phyloP scores from a whole-genome alignment of 257 asterid species.

The Agastache rugosa region DNA sequence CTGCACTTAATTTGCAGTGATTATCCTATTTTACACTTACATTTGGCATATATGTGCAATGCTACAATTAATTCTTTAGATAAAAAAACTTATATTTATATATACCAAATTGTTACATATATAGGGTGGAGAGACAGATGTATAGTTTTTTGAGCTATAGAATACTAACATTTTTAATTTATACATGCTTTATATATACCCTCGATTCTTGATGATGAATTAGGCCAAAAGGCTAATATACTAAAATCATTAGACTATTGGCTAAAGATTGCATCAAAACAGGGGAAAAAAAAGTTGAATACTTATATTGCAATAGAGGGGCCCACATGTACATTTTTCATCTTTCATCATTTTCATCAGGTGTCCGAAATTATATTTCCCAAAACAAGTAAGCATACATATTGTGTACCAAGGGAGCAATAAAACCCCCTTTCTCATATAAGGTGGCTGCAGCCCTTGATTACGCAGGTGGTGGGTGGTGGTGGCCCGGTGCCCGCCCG shows the following conservation, averaged over 20 bases:
- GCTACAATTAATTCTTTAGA: too few species aligned
- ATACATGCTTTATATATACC: too few species aligned
- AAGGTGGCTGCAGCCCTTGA: not conserved
- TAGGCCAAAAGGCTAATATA: not conserved
- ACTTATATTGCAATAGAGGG: constrained; percentile 15
- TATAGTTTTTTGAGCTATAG: too few species aligned
- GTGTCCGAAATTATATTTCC: constrained; percentile 18
- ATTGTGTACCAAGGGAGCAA: constrained; percentile 17
- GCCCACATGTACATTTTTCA: constrained; percentile 21
- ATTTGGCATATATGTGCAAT: too few species aligned
- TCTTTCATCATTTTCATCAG: constrained; percentile 27
- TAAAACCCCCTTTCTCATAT: constrained; percentile 25
- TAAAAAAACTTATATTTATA: too few species aligned
- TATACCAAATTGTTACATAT: too few species aligned
- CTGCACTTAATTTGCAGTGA: too few species aligned
- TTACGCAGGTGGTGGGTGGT: too few species aligned
- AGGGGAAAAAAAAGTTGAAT: not conserved
- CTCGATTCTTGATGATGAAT: constrained; percentile 1
- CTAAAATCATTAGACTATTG: not conserved
- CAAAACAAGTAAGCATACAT: constrained; percentile 1
- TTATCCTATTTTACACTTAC: too few species aligned
- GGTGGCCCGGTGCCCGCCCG: too few species aligned
- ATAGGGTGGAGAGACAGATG: too few species aligned
- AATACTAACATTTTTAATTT: too few species aligned
- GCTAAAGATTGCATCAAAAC: not conserved